Base-by-base conservation (phyloP, 108 stramenopile species). In the Chaetoceros tenuissimus region DNA sequence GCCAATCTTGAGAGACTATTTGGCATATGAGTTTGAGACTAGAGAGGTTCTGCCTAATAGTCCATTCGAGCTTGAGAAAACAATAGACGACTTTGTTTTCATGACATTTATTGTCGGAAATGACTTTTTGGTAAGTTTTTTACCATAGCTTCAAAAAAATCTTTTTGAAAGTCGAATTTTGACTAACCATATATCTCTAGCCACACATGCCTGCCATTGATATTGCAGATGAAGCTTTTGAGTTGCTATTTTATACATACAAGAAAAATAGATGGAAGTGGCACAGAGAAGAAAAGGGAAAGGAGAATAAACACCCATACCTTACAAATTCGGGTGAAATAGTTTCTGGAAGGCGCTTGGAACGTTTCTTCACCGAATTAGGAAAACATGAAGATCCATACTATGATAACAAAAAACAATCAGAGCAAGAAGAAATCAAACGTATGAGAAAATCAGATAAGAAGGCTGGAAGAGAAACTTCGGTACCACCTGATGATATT, bases 61-160 rank as follows among this genome's bases (percentile, higher is more conserved):
- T 18, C 66, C 74, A 18, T 97, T 72, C 47, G 74, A 89, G 44
- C 61, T 97, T 30, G 96, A 97, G 53, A 73, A 81, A 1, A 91
- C 95, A 17, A 88, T 99, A 59, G 98, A 99, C 73, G 98, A 99
- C 53, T 99, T 97, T 64, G 97, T 99, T 3, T 93, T 99, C 66
- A 85, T 99, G 85, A 97, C 96, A 46, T 90, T 97, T 50, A 80
- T 99, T 49, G 94, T 97, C 13, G 98, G 98, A 31, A 99, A 99
- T 71, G 98, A 99, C 56, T 99, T 99, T 75, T 67, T 98, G 20
- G 34, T 40, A 13, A 40, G 34, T 40, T 40, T 40, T 40, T 13
- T 40, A 10, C 8, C 13, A 13, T 13, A 40, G 5, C 8, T 40
- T 5, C 8, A 5, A 10, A 13, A 40, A 40, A 40, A 13, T 5